phyloP scores from a whole-genome alignment of 129 eudicot genomes.

The Chrysanthemum seticuspe region DNA sequence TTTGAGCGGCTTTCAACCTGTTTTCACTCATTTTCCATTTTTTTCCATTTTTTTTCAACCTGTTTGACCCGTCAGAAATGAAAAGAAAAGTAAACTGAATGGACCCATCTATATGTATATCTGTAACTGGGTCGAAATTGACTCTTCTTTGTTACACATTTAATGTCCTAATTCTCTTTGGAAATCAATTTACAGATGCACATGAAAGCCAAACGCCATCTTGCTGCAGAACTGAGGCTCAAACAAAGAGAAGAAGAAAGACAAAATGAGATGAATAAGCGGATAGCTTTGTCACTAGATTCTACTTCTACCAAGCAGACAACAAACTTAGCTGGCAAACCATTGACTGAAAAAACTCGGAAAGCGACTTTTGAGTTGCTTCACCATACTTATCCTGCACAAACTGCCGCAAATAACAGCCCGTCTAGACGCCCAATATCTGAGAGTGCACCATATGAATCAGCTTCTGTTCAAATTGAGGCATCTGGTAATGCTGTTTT shows the following conservation, averaged over 20 bases:
- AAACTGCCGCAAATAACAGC: slow-evolving; percentile 10
- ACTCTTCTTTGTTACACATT: too few relatives aligned
- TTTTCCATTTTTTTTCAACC: too few relatives aligned
- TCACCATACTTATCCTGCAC: slow-evolving; percentile 14
- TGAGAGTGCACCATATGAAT: slow-evolving; percentile 13
- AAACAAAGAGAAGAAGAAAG: slow-evolving; percentile 54
- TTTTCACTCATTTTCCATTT: too few relatives aligned
- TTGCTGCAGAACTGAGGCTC: slow-evolving; percentile 47
- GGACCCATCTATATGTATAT: too few relatives aligned
- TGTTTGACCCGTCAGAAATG: too few relatives aligned
- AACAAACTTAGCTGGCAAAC: slow-evolving; percentile 38
- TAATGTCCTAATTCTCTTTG: too few relatives aligned
- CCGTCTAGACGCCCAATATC: slow-evolving; percentile 12
- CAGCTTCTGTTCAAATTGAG: slow-evolving; percentile 15
- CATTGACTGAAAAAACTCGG: slow-evolving; percentile 48
- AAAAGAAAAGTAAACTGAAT: too few relatives aligned
- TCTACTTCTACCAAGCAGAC: slow-evolving; percentile 28
- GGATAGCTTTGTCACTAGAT: slow-evolving; percentile 48
- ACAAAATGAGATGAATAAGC: slow-evolving; percentile 51
- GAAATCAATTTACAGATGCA: slow-evolving; percentile 47
- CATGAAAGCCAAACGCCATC: slow-evolving; percentile 56
- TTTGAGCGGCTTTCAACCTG: too few relatives aligned
- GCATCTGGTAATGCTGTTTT: slow-evolving; percentile 23
- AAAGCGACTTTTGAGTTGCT: slow-evolving; percentile 53
- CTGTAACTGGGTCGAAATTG: too few relatives aligned